These are phyloP conservation scores for Aethionema arabicum DNA, from an alignment of 345 rosid genomes.

Conservation along the genomic window DNA sequence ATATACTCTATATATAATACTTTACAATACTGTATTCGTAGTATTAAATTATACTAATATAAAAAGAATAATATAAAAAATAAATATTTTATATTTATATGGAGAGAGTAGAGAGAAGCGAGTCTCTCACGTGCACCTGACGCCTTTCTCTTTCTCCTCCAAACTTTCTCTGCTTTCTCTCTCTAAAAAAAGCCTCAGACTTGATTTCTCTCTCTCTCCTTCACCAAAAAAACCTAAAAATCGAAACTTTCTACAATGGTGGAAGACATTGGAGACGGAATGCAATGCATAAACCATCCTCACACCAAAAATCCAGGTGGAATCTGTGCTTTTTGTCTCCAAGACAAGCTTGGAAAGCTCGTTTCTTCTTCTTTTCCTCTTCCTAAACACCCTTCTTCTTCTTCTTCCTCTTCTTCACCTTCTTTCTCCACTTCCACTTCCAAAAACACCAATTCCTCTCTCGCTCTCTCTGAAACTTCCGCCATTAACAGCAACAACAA, in stretches of 20 bases:
- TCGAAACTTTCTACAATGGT: constrained; percentile 18
- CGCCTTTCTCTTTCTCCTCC: no score
- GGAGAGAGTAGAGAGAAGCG: no score
- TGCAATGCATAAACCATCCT: constrained; percentile 75
- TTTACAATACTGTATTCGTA: no score
- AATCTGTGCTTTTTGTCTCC: constrained; percentile 97
- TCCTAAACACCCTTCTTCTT: constrained; percentile 49
- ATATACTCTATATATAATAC: no score
- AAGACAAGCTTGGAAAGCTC: constrained; percentile 94
- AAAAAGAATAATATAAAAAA: no score
- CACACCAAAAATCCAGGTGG: constrained; percentile 83
- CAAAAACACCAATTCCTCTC: constrained; percentile 18
- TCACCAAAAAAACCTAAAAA: no score
- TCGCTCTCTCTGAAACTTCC: constrained; percentile 38
- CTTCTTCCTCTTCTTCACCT: constrained; percentile 69
- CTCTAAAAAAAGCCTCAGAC: no score
- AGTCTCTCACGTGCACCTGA: no score
- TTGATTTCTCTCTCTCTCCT: no score
- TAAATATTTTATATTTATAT: no score
- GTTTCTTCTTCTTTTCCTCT: constrained; percentile 85
- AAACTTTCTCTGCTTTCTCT: no score
- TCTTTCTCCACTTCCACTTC: constrained; percentile 28
- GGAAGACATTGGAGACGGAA: constrained; percentile 71
- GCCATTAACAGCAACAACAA: constrained; percentile 38
- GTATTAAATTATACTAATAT: no score